Evolutionary conservation across 371 early-diverging fungal genomes (phyloP).

Genomic region (Mucor indicus): DNA sequence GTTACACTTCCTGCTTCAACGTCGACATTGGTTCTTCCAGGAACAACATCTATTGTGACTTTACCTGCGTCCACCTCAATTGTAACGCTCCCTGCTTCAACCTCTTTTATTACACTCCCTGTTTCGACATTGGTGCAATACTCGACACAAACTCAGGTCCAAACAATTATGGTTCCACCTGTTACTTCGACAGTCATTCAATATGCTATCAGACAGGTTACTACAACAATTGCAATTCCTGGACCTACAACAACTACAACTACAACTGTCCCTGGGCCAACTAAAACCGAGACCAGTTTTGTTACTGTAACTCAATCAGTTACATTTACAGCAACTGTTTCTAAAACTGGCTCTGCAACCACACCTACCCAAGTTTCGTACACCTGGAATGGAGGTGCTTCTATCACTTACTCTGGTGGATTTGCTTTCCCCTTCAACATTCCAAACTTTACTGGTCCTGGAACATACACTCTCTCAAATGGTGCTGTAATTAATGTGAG

Average conservation of each 20-base stretch:
- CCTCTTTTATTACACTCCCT: too few species aligned
- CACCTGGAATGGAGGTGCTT: too few species aligned
- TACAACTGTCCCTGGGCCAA: too few species aligned
- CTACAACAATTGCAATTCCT: not conserved
- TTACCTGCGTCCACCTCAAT: too few species aligned
- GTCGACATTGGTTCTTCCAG: too few species aligned
- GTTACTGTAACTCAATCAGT: not conserved
- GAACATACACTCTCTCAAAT: not conserved
- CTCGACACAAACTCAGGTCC: too few species aligned
- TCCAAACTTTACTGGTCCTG: not conserved
- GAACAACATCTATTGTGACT: too few species aligned
- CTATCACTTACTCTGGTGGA: not conserved
- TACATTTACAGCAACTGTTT: not conserved
- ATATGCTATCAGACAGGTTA: not conserved
- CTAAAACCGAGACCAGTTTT: not conserved
- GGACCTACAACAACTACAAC: too few species aligned
- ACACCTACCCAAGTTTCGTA: too few species aligned
- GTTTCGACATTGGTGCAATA: too few species aligned
- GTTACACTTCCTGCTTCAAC: too few species aligned
- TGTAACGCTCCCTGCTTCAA: too few species aligned
- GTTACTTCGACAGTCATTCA: not conserved
- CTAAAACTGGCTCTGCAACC: not conserved
- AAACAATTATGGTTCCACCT: not conserved
- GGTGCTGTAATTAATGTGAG: not conserved
- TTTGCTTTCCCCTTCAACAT: not conserved